Base-by-base conservation (phyloP, 495 filamentous ascomycete species). In the Parathielavia hyrcaniae region DNA sequence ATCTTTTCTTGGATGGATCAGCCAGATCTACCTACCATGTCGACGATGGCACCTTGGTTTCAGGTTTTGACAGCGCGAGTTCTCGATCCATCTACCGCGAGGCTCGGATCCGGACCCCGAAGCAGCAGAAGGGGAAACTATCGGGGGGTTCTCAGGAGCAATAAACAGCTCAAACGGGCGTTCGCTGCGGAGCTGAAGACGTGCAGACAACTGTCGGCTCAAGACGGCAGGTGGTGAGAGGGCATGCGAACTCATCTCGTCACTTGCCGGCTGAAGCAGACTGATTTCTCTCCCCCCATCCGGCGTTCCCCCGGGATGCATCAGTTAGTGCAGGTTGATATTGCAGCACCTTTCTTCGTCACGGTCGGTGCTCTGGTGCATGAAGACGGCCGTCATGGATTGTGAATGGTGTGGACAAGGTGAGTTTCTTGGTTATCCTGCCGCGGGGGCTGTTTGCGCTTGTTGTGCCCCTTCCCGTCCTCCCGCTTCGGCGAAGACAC, bases 221-320 rank as follows among this genome's bases (percentile, higher is more conserved):
- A 64, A 64, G 41, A 53, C 49, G 59, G 58, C 56, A 64, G 64
- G 61, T 64, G 61, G 58, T 2, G 20, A 23, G 20, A 23, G 45
- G 17, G 35, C 23, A 38, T 39, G 34, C 36, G 49, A n/a, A 53
- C 34, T 23, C 54, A 60, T 41, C 22, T 30, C 51, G 20, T 60
- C 48, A 59, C 26, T 39, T 26, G 50, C 49, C 49, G 12, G 34
- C 40, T n/a, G 50, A 49, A 46, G 41, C 47, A 30, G 26, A 44
- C 41, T 61, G 53, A 53, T 46, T 57, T 55, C 47, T 52, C 58
- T 45, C 48, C 17, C 43, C 10, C 26, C 45, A n/a, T 54, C 30
- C 45, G 38, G 38, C 16, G 22, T 30, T 32, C 36, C 22, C n/a
- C 16, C 20, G 32, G 12, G 35, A 53, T 44, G 52, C 55, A 61